Evolutionary conservation across 2,329 filamentous ascomycete genomes (phyloP).

Genomic region (Venturia pyrina): DNA sequence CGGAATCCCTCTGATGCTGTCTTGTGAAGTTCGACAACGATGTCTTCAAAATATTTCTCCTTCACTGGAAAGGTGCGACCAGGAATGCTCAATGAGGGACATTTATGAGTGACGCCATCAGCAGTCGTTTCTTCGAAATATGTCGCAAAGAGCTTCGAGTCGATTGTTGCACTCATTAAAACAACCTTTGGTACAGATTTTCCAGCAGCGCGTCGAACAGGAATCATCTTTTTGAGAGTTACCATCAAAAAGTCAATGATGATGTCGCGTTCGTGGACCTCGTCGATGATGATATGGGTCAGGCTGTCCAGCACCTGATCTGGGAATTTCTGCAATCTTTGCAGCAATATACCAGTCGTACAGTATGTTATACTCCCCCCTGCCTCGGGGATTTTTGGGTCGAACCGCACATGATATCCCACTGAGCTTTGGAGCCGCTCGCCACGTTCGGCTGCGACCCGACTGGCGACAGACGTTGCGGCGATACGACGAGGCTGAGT

Average conservation of each 20-base stretch:
- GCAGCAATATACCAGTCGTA: conserved; percentile 39
- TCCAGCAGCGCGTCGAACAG: conserved; percentile 22
- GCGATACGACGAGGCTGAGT: conserved; percentile 41
- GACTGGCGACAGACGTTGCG: conserved; percentile 35
- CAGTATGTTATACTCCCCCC: conserved; percentile 41
- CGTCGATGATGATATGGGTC: conserved; percentile 42
- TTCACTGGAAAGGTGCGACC: conserved; percentile 32
- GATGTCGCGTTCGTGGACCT: conserved; percentile 40
- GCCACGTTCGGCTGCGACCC: conserved; percentile 37
- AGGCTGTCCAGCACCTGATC: conserved; percentile 30
- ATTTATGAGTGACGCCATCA: conserved; percentile 27
- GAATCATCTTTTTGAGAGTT: conserved; percentile 32
- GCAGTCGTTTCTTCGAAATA: conserved; percentile 29
- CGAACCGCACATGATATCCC: conserved; percentile 20
- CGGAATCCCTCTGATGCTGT: conserved; percentile 15
- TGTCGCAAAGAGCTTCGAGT: conserved; percentile 34
- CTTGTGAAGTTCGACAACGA: conserved; percentile 21
- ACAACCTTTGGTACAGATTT: conserved; percentile 33
- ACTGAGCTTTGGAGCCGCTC: conserved; percentile 32
- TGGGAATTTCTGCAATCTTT: conserved; percentile 30
- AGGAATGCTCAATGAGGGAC: conserved; percentile 34
- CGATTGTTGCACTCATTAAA: conserved; percentile 41
- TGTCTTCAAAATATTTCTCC: conserved; percentile 33
- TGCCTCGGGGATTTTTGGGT: conserved; percentile 20
- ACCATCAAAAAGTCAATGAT: conserved; percentile 38